Evolutionary conservation across 495 filamentous ascomycete species (phyloP).

Genomic region (Penicillium lividum): DNA sequence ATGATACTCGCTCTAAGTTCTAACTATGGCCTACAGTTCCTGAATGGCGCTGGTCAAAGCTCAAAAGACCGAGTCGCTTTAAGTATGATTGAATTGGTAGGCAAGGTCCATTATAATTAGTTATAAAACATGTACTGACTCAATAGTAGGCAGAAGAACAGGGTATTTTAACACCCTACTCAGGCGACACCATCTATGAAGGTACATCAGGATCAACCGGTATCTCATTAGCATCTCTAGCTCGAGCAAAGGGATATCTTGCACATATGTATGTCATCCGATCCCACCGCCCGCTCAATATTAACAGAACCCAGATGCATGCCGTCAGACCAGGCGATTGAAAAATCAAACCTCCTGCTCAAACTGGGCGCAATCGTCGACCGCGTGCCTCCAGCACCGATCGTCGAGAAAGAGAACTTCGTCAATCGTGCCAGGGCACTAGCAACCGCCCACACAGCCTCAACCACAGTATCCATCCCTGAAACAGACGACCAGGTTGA

Average conservation of each 20-base stretch:
- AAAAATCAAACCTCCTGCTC: slow-evolving; percentile 86
- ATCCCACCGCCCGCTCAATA: slow-evolving; percentile 2
- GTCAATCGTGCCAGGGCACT: slow-evolving; percentile 87
- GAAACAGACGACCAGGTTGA: slow-evolving; percentile 16
- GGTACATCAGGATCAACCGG: slow-evolving; percentile 94
- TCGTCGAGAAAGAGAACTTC: slow-evolving; percentile 87
- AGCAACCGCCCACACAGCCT: slow-evolving; percentile 67
- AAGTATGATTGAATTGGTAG: slow-evolving; percentile 76
- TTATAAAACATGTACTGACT: not conserved
- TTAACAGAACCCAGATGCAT: slow-evolving; percentile 63
- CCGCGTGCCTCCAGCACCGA: slow-evolving; percentile 85
- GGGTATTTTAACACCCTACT: slow-evolving; percentile 73
- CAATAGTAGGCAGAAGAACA: slow-evolving; percentile 66
- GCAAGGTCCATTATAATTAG: slow-evolving; percentile 2
- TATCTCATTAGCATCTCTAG: slow-evolving; percentile 88
- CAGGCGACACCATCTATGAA: slow-evolving; percentile 94
- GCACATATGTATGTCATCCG: slow-evolving; percentile 71
- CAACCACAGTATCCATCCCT: slow-evolving; percentile 32
- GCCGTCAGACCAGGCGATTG: slow-evolving; percentile 85
- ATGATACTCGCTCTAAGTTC: not conserved
- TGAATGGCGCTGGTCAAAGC: slow-evolving; percentile 93
- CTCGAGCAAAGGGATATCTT: slow-evolving; percentile 82
- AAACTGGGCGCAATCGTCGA: slow-evolving; percentile 91
- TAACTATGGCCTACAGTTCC: slow-evolving; percentile 49
- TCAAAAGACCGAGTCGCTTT: slow-evolving; percentile 95